These are phyloP conservation scores for Yamadazyma diddensiae DNA, from an alignment of 1,139 yeast species.

Conservation along the genomic window DNA sequence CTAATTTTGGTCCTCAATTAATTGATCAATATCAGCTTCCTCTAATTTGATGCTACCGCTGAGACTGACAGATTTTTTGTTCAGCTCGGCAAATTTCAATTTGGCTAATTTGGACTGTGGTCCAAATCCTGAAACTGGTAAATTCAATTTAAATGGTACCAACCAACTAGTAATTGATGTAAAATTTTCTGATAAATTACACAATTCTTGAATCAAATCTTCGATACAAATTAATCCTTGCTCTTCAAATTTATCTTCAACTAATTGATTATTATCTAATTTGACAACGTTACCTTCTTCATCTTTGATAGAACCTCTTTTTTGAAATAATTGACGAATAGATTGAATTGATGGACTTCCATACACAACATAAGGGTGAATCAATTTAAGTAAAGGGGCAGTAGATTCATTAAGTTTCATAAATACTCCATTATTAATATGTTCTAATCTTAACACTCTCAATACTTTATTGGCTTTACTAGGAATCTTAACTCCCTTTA, in stretches of 20 bases:
- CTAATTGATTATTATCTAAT: slow-evolving; percentile 68
- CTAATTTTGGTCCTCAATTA: slow-evolving; percentile 61
- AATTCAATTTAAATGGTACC: slow-evolving; percentile 64
- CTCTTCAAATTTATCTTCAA: slow-evolving; percentile 68
- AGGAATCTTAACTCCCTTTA: slow-evolving; percentile 63
- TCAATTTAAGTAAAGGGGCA: slow-evolving; percentile 58
- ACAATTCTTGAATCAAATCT: slow-evolving; percentile 71
- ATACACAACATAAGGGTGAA: slow-evolving; percentile 69
- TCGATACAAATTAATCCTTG: slow-evolving; percentile 74
- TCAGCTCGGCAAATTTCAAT: slow-evolving; percentile 41
- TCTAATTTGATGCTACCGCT: slow-evolving; percentile 62
- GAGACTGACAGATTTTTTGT: slow-evolving; percentile 49
- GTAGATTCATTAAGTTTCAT: slow-evolving; percentile 57
- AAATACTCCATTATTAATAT: slow-evolving; percentile 67
- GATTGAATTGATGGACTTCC: slow-evolving; percentile 72
- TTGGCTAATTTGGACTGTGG: slow-evolving; percentile 55
- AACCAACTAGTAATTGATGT: slow-evolving; percentile 58
- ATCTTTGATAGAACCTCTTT: slow-evolving; percentile 61
- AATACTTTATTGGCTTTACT: slow-evolving; percentile 60
- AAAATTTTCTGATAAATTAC: slow-evolving; percentile 60
- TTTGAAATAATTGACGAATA: slow-evolving; percentile 69
- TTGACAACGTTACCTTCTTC: slow-evolving; percentile 35
- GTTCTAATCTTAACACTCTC: slow-evolving; percentile 54
- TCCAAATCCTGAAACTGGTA: slow-evolving; percentile 74
- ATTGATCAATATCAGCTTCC: slow-evolving; percentile 67